These are phyloP conservation scores for Xylaria acuta DNA, from an alignment of 495 filamentous ascomycete genomes.

Conservation along the genomic window DNA sequence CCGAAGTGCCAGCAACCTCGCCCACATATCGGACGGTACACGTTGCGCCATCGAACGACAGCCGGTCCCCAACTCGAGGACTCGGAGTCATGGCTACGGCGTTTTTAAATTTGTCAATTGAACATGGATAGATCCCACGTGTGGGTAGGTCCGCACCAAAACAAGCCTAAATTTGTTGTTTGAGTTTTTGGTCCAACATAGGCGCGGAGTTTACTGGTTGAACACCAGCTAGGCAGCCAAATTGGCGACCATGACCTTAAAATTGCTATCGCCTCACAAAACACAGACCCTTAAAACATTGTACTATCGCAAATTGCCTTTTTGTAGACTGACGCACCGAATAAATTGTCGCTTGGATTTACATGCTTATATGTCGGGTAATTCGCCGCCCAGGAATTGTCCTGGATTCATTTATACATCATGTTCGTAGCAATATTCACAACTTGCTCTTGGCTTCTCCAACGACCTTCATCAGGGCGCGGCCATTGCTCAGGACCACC, in stretches of 20 bases:
- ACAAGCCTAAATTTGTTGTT: not conserved
- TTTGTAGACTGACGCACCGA: not conserved
- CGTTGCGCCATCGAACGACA: conserved; percentile 73
- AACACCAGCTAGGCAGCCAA: conserved; percentile 24
- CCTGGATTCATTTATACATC: conserved; percentile 27
- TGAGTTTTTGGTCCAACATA: not conserved
- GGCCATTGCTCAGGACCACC: conserved; percentile 82
- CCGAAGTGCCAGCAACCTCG: conserved; percentile 72
- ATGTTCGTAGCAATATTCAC: conserved; percentile 44
- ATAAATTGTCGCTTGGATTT: conserved; percentile 3
- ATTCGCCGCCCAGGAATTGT: not conserved
- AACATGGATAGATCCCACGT: not conserved
- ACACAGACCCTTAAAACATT: not conserved
- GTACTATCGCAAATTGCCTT: not conserved
- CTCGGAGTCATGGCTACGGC: conserved; percentile 29
- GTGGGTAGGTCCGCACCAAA: not conserved
- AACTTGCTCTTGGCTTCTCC: conserved; percentile 67
- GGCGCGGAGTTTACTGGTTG: conserved; percentile 16
- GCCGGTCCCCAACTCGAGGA: conserved; percentile 67
- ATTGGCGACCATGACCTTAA: conserved; percentile 6
- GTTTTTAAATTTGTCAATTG: not conserved
- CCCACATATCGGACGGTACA: conserved; percentile 91
- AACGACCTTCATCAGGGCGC: conserved; percentile 74
- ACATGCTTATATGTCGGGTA: not conserved
- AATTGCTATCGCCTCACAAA: not conserved